phyloP scores from a whole-genome alignment of 1,284 basidiomycete genomes.

The Tilletia caries region DNA sequence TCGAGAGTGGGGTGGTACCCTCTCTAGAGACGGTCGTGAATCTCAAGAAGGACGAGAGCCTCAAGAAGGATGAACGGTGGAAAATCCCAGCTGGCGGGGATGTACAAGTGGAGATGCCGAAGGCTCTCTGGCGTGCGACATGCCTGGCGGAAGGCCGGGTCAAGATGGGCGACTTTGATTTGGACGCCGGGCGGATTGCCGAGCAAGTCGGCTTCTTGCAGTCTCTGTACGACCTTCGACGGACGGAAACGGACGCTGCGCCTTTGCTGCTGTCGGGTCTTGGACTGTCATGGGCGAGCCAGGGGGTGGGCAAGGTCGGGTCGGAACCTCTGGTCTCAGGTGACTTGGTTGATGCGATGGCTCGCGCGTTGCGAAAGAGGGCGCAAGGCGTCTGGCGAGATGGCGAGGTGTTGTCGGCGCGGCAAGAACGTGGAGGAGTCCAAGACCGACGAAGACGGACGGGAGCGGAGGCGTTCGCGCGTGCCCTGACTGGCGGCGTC shows the following conservation, averaged over 20 bases:
- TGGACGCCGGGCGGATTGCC: not conserved
- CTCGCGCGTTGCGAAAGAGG: not conserved
- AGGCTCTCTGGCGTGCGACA: not conserved
- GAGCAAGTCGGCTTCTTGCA: conserved; percentile 1
- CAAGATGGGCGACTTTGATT: too few relatives aligned
- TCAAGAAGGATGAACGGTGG: not conserved
- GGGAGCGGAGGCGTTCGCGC: not conserved
- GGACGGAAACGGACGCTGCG: not conserved
- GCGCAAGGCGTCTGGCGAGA: not conserved
- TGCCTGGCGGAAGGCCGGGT: not conserved
- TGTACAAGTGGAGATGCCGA: too few relatives aligned
- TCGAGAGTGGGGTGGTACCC: conserved; percentile 35
- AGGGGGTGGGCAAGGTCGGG: not conserved
- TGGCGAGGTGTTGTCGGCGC: not conserved
- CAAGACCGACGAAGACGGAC: too few relatives aligned
- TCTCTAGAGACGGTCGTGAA: not conserved
- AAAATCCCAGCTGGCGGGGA: not conserved
- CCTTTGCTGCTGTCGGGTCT: not conserved
- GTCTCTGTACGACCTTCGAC: not conserved
- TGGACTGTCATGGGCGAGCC: not conserved
- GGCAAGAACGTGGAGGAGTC: not conserved
- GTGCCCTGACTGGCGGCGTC: not conserved
- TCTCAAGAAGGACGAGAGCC: not conserved
- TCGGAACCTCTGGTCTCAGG: not conserved
- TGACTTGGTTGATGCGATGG: not conserved